Percentiles rank a stretch among this genome's conserved stretches.
Evolutionary conservation across 2,329 filamentous ascomycete genomes (phyloP).

Genomic region (Xylaria digitata): DNA sequence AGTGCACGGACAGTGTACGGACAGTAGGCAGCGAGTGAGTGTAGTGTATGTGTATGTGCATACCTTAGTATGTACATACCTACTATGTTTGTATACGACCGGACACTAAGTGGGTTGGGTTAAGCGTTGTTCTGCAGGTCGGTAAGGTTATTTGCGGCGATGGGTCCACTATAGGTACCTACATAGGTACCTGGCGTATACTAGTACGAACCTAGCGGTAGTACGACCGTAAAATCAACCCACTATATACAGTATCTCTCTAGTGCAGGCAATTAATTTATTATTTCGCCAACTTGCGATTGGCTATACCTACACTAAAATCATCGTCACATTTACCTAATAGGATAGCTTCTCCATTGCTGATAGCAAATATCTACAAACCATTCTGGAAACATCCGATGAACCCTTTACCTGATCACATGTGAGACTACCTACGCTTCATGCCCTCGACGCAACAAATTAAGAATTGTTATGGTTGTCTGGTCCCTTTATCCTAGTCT

Average conservation of each 20-base stretch:
- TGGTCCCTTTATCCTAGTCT: neutral
- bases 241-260: neutral
- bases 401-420: neutral
- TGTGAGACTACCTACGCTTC: neutral
- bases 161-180: too few relatives aligned
- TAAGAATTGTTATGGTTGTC: neutral
- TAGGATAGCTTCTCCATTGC: neutral
- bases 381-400: neutral
- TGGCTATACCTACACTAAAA: constrained; percentile 1
- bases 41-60: too few relatives aligned
- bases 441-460: neutral
- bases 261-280: constrained; percentile 8
- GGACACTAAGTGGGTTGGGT: too few relatives aligned
- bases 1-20: too few relatives aligned
- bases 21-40: too few relatives aligned
- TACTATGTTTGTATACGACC: too few relatives aligned
- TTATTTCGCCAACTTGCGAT: constrained; percentile 28
- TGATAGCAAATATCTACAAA: neutral
- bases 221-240: too few relatives aligned
- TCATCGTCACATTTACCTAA: constrained; percentile 38
- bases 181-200: too few relatives aligned
- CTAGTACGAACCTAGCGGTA: too few relatives aligned
- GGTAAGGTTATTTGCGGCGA: too few relatives aligned
- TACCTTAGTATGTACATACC: too few relatives aligned
- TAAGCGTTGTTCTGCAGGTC: too few relatives aligned